These are phyloP conservation scores for Moesziomyces sp. DNA, from an alignment of 1,284 basidiomycete species.

Conservation along the genomic window DNA sequence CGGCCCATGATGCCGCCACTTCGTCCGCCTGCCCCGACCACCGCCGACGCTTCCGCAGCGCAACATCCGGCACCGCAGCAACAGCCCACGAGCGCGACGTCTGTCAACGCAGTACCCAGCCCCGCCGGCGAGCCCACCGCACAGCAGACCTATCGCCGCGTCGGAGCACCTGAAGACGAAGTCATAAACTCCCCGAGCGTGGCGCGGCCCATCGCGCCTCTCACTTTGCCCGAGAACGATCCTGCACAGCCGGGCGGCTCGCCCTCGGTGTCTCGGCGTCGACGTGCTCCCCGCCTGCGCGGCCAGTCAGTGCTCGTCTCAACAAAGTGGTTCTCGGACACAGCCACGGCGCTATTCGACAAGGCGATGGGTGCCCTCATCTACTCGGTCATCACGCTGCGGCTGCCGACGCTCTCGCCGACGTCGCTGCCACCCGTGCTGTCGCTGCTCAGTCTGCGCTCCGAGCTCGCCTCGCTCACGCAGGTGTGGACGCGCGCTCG, in stretches of 20 bases:
- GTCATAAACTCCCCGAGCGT: constrained; percentile 32
- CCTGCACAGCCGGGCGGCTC: not conserved
- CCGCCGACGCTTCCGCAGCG: not conserved
- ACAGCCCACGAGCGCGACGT: not conserved
- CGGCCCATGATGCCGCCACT: constrained; percentile 44
- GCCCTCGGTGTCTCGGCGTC: constrained; percentile 14
- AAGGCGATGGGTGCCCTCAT: constrained; percentile 40
- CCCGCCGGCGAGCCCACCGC: not conserved
- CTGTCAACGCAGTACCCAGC: not conserved
- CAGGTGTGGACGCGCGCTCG: constrained; percentile 45
- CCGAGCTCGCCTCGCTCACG: constrained; percentile 39
- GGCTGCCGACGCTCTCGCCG: constrained; percentile 51
- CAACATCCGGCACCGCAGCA: not conserved
- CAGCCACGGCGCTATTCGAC: constrained; percentile 41
- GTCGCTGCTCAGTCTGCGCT: constrained; percentile 45
- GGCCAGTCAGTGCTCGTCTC: constrained; percentile 48
- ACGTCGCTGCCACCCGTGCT: constrained; percentile 51
- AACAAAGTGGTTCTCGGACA: constrained; percentile 50
- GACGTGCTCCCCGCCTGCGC: constrained; percentile 44
- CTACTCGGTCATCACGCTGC: constrained; percentile 46
- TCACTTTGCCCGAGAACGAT: constrained; percentile 16
- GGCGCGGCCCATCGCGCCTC: constrained; percentile 32
- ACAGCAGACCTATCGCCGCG: constrained; percentile 27
- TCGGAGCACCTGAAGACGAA: constrained; percentile 36
- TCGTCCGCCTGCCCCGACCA: not conserved